A percentile compares a stretch with the other conserved stretches of the same genome.
Conservation (phyloP, 2,329 filamentous ascomycete species). For the Balansia obtecta region DNA sequence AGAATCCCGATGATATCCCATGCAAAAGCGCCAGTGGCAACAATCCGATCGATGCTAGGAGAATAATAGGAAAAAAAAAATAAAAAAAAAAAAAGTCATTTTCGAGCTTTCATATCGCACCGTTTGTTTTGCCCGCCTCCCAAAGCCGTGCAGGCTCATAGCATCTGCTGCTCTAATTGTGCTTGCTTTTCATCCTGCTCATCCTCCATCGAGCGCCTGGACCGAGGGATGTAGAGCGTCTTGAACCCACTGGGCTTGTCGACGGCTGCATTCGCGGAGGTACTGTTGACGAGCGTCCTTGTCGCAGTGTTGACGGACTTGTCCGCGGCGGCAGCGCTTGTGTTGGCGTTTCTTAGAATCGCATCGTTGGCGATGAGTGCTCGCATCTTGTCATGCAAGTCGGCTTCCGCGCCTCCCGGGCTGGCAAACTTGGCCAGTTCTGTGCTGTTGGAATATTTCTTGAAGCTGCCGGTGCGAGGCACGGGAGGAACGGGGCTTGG, state of each 20-base stretch:
- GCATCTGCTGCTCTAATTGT: not conserved
- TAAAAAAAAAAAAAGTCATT: not conserved
- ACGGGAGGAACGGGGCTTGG: not conserved
- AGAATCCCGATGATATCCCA: too few species aligned
- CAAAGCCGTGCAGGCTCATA: not conserved
- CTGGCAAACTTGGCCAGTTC: not conserved
- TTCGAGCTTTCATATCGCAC: not conserved
- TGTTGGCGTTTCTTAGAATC: not conserved
- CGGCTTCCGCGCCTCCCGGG: not conserved
- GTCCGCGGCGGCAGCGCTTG: not conserved
- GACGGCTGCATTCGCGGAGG: not conserved
- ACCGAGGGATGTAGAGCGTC: not conserved
- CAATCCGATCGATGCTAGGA: too few species aligned
- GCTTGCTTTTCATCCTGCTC: not conserved
- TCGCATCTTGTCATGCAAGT: not conserved
- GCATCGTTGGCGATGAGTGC: not conserved
- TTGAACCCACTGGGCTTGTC: not conserved
- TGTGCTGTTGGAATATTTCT: constrained; percentile 1
- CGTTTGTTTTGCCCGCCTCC: not conserved
- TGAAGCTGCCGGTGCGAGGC: not conserved
- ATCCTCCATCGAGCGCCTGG: not conserved
- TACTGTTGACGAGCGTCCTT: not conserved
- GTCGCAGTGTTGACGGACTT: not conserved
- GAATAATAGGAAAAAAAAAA: not conserved
- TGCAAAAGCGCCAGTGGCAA: too few species aligned